A percentile compares a stretch with the other conserved stretches of the same genome.
Conservation (phyloP, 345 rosid species). For the Toxicodendron radicans region DNA sequence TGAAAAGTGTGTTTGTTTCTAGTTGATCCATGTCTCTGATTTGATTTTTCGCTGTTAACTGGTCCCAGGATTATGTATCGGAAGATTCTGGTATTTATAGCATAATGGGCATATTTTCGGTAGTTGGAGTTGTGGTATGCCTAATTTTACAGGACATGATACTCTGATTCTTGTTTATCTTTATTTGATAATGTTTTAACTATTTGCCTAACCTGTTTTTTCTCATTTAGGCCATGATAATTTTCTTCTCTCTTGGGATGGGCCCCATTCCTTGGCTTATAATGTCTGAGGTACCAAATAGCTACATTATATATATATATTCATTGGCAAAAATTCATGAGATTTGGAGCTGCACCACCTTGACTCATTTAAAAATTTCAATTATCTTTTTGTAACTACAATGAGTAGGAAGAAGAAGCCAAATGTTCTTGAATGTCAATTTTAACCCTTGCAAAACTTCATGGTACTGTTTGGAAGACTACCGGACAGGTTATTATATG, state of each 20-base stretch:
- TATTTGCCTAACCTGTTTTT: constrained; percentile 17
- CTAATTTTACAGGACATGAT: neutral
- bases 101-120: constrained; percentile 65
- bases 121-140: constrained; percentile 92
- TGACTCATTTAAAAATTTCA: neutral
- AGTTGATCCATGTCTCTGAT: neutral
- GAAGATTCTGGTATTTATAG: constrained; percentile 53
- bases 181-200: constrained; percentile 13
- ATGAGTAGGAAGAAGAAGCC: neutral
- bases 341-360: neutral
- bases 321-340: no score
- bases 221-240: constrained; percentile 57
- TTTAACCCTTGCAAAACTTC: neutral
- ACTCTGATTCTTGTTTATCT: constrained; percentile 7
- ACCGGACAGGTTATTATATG: no score
- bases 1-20: neutral
- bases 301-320: neutral
- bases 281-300: constrained; percentile 87
- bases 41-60: constrained; percentile 2
- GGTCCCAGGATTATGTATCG: constrained; percentile 53
- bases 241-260: constrained; percentile 79
- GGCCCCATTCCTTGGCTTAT: constrained; percentile 97
- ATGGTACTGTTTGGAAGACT: neutral
- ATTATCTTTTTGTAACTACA: neutral
- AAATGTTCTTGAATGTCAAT: neutral